A percentile compares a stretch with the other conserved stretches of the same genome.
These are phyloP conservation scores for Annona squamosa DNA, from an alignment of 164 flowering plant species.

Conservation along the genomic window DNA sequence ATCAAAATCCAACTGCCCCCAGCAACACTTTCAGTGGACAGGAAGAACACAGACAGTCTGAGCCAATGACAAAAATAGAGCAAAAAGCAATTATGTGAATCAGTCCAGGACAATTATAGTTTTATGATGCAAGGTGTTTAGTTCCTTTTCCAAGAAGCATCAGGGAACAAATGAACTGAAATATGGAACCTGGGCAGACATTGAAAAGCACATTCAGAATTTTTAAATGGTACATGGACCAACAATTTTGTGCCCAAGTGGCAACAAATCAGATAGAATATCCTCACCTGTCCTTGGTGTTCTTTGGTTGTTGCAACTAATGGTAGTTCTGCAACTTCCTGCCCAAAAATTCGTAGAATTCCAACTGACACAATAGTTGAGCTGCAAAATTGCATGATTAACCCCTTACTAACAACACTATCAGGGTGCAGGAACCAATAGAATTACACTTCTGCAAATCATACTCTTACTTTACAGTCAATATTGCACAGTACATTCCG, in stretches of 20 bases:
- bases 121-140: too few species aligned
- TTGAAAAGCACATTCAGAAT: too few species aligned
- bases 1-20: too few species aligned
- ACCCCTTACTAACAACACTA: neutral
- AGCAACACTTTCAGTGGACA: too few species aligned
- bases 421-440: neutral
- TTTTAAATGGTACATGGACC: too few species aligned
- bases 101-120: too few species aligned
- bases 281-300: constrained; percentile 72
- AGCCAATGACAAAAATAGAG: too few species aligned
- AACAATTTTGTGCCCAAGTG: neutral
- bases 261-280: neutral
- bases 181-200: too few species aligned
- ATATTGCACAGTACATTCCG: constrained; percentile 80
- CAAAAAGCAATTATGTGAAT: too few species aligned
- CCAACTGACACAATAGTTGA: constrained; percentile 82
- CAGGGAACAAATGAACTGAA: too few species aligned
- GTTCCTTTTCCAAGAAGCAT: too few species aligned
- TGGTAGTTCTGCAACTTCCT: constrained; percentile 80
- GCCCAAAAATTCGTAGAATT: constrained; percentile 69
- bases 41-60: too few species aligned
- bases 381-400: constrained; percentile 36
- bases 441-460: neutral
- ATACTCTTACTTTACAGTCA: constrained; percentile 63
- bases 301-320: constrained; percentile 72